Conservation (phyloP, 352 stramenopile species). For the Globisporangium radiosum region DNA sequence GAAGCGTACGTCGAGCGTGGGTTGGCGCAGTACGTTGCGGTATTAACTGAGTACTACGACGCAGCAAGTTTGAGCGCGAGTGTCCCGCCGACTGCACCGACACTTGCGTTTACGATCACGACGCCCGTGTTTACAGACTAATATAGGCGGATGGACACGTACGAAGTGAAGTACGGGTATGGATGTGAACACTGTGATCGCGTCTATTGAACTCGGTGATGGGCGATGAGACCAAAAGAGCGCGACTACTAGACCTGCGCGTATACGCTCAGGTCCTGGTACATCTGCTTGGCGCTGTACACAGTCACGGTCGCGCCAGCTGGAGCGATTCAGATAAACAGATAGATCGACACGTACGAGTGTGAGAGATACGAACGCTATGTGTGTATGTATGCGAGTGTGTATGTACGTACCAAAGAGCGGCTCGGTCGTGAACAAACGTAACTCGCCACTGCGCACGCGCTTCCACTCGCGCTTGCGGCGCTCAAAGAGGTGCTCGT, state of each 20-base stretch:
- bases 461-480: constrained; percentile 72
- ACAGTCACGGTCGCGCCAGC: constrained; percentile 61
- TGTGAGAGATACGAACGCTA: no score
- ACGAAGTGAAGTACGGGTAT: no score
- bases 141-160: not conserved
- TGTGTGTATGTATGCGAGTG: not conserved
- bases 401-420: constrained; percentile 36
- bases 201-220: no score
- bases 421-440: constrained; percentile 68
- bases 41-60: constrained; percentile 82
- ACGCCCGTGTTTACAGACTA: constrained; percentile 65
- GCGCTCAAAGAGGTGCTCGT: constrained; percentile 70
- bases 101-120: constrained; percentile 79
- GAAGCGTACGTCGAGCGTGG: constrained; percentile 72
- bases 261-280: constrained; percentile 69
- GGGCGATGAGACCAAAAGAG: no score
- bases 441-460: constrained; percentile 52
- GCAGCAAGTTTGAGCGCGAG: constrained; percentile 47
- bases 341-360: constrained; percentile 5
- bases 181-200: no score
- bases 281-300: constrained; percentile 73
- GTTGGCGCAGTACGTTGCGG: constrained; percentile 66
- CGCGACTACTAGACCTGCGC: constrained; percentile 33
- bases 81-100: constrained; percentile 45
- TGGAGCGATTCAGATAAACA: constrained; percentile 14